These are phyloP conservation scores for Nicotiana knightiana DNA, from an alignment of 257 asterid genomes.

Conservation along the genomic window DNA sequence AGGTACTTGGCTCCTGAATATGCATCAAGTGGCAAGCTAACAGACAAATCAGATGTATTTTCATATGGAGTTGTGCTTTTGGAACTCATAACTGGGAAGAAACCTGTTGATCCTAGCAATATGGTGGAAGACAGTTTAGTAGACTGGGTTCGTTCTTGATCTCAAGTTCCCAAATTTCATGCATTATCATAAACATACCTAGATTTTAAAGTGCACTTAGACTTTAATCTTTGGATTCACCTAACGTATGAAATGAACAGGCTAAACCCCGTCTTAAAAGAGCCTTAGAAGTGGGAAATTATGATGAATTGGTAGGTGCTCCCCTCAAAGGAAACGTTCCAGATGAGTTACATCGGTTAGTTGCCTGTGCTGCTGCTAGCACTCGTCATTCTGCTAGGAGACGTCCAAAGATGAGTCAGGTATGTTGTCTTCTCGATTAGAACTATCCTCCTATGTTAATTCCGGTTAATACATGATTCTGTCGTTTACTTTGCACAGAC, in stretches of 20 bases:
- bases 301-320: constrained; percentile 53
- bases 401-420: constrained; percentile 97
- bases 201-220: not conserved
- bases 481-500: not conserved
- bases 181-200: not conserved
- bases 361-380: constrained; percentile 65
- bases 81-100: constrained; percentile 76
- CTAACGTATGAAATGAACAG: constrained; percentile 23
- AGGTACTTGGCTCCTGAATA: constrained; percentile 95
- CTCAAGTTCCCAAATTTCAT: not conserved
- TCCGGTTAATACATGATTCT: not conserved
- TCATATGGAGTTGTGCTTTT: constrained; percentile 93
- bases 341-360: constrained; percentile 57
- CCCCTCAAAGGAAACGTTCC: constrained; percentile 45
- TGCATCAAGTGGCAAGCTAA: constrained; percentile 84
- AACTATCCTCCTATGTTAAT: not conserved
- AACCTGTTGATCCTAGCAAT: constrained; percentile 64
- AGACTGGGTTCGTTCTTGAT: constrained; percentile 60
- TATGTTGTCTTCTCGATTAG: not conserved
- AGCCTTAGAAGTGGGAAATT: constrained; percentile 63
- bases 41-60: constrained; percentile 85
- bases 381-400: constrained; percentile 84
- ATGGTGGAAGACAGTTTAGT: constrained; percentile 86
- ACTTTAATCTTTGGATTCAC: not conserved
- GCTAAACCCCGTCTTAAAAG: constrained; percentile 64